A percentile compares a stretch with the other conserved stretches of the same genome.
Conservation (phyloP, 2,329 filamentous ascomycete genomes). For the Penicillium sp. region DNA sequence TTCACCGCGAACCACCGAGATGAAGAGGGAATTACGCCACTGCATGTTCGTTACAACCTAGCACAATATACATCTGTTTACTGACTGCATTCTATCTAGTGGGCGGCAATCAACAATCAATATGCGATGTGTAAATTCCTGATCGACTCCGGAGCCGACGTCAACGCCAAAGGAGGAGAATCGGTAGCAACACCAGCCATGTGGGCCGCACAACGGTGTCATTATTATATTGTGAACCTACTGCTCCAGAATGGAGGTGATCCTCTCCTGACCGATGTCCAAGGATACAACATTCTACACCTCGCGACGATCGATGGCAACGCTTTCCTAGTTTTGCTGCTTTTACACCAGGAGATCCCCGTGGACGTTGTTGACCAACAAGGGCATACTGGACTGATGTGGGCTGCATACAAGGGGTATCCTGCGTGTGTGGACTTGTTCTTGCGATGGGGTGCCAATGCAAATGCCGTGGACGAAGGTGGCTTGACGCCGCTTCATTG, state of each 20-base stretch:
- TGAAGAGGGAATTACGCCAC: constrained; percentile 88
- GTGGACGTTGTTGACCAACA: constrained; percentile 87
- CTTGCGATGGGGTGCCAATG: constrained; percentile 90
- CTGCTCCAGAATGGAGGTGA: constrained; percentile 89
- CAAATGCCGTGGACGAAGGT: constrained; percentile 84
- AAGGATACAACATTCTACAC: constrained; percentile 97
- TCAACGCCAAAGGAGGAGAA: constrained; percentile 94
- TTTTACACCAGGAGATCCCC: constrained; percentile 92
- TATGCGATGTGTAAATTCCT: constrained; percentile 96
- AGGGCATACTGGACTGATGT: constrained; percentile 95
- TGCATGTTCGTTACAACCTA: constrained; percentile 68
- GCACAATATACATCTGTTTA: not conserved
- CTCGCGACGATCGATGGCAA: constrained; percentile 97
- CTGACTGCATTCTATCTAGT: constrained; percentile 55
- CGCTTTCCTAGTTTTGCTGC: constrained; percentile 79
- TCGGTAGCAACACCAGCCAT: constrained; percentile 90
- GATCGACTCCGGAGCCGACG: constrained; percentile 78
- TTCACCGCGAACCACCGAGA: constrained; percentile 81
- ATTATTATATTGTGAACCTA: constrained; percentile 94
- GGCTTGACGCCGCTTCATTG: constrained; percentile 95
- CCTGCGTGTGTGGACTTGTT: constrained; percentile 89
- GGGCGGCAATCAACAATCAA: constrained; percentile 98
- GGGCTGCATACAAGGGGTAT: constrained; percentile 97
- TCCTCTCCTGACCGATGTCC: constrained; percentile 84
- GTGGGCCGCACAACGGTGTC: constrained; percentile 94